Percentiles rank a stretch among this genome's conserved stretches.
phyloP scores from a whole-genome alignment of 352 stramenopile genomes.

The Globisporangium canariense region DNA sequence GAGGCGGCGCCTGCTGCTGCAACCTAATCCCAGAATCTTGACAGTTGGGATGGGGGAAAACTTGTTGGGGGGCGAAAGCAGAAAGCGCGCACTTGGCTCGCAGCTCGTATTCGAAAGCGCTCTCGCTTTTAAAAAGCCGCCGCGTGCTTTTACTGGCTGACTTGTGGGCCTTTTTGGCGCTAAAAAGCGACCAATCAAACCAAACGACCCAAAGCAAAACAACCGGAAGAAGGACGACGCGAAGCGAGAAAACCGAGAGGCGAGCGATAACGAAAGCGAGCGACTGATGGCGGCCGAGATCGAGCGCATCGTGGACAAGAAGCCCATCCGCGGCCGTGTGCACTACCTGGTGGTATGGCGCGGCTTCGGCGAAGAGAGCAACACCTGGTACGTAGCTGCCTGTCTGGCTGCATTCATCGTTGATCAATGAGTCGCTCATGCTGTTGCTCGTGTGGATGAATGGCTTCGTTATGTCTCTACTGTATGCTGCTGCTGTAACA shows the following conservation, averaged over 20 bases:
- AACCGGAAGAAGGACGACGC: not conserved
- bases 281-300: conserved; percentile 57
- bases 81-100: not conserved
- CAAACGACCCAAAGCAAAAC: not conserved
- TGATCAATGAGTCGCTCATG: not conserved
- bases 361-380: conserved; percentile 76
- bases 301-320: conserved; percentile 79
- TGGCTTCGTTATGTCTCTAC: not conserved
- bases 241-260: conserved; percentile 2
- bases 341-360: conserved; percentile 83
- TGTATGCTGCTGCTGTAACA: not conserved
- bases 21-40: too few relatives aligned
- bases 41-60: not conserved
- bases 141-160: not conserved
- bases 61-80: not conserved
- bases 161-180: not conserved
- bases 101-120: not conserved
- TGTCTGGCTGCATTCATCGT: not conserved
- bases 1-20: too few relatives aligned
- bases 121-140: not conserved
- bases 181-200: not conserved
- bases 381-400: conserved; percentile 56
- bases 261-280: conserved; percentile 10
- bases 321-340: conserved; percentile 74
- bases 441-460: not conserved